phyloP scores from a whole-genome alignment of 371 early-diverging fungal species.

The Circinella umbellata region DNA sequence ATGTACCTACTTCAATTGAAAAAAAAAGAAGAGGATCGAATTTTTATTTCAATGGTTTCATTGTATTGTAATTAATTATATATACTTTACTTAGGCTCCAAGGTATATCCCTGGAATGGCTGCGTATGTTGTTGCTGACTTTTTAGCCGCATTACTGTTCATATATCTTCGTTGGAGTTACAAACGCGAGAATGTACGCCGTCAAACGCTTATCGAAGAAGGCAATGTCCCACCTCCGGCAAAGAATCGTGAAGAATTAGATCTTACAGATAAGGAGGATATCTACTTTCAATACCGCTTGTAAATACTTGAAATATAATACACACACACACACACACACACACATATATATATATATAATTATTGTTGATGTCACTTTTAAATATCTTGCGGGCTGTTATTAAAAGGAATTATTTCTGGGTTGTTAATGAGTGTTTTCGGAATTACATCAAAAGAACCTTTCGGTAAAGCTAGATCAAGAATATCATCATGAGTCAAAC shows the following conservation, averaged over 20 bases:
- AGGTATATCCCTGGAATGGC: constrained; percentile 24
- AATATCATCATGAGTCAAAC: too few relatives aligned
- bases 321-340: too few relatives aligned
- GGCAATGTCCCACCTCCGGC: constrained; percentile 13
- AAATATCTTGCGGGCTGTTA: too few relatives aligned
- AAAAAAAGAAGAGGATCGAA: too few relatives aligned
- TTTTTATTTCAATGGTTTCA: too few relatives aligned
- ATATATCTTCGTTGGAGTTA: constrained; percentile 16
- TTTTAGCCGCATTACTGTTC: constrained; percentile 24
- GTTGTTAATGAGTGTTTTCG: too few relatives aligned
- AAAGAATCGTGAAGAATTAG: constrained; percentile 31
- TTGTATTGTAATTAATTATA: background rate
- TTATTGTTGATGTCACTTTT: too few relatives aligned
- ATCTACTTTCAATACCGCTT: constrained; percentile 41
- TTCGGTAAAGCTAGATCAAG: too few relatives aligned
- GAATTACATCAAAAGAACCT: too few relatives aligned
- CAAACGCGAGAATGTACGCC: constrained; percentile 11
- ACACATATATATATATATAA: too few relatives aligned
- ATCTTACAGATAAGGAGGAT: constrained; percentile 45
- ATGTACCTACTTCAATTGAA: constrained; percentile 3
- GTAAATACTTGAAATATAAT: constrained; percentile 5
- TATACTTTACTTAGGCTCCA: constrained; percentile 13
- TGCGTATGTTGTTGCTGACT: constrained; percentile 32
- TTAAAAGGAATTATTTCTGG: too few relatives aligned
- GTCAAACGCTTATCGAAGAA: constrained; percentile 4